Conservation (phyloP, 768 basidiomycete genomes). For the Termitomyces sp. region DNA sequence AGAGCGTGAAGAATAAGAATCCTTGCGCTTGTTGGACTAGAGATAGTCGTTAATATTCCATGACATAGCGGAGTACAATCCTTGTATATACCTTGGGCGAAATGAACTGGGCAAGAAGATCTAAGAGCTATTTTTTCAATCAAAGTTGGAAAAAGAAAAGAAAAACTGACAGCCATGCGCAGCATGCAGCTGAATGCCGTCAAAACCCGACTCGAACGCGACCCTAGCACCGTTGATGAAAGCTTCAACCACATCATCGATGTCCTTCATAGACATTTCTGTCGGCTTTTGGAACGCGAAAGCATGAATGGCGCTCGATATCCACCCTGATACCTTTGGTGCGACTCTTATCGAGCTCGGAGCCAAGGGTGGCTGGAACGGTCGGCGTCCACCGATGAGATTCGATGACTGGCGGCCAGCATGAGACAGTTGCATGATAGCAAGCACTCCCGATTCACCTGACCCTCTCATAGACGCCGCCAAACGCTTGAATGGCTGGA, state of each 20-base stretch:
- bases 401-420: constrained; percentile 79
- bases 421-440: constrained; percentile 84
- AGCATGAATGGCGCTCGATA: constrained; percentile 37
- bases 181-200: constrained; percentile 83
- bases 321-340: constrained; percentile 17
- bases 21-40: constrained; percentile 44
- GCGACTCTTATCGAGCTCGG: constrained; percentile 63
- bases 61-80: background rate
- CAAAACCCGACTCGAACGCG: constrained; percentile 70
- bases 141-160: background rate
- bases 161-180: constrained; percentile 76
- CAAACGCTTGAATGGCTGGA: constrained; percentile 48
- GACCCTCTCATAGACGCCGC: constrained; percentile 47
- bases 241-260: constrained; percentile 51
- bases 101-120: constrained; percentile 77
- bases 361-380: constrained; percentile 59
- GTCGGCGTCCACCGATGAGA: constrained; percentile 61
- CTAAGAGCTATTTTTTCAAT: constrained; percentile 30
- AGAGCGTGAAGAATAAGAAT: constrained; percentile 48
- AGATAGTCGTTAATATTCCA: no score
- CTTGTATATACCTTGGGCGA: constrained; percentile 53
- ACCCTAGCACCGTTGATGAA: constrained; percentile 69
- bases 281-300: constrained; percentile 62
- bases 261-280: constrained; percentile 55
- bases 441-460: constrained; percentile 31